A percentile compares a stretch with the other conserved stretches of the same genome.
Conservation (phyloP, 2,329 filamentous ascomycete species). For the Monilinia vaccinii-corymbosi region DNA sequence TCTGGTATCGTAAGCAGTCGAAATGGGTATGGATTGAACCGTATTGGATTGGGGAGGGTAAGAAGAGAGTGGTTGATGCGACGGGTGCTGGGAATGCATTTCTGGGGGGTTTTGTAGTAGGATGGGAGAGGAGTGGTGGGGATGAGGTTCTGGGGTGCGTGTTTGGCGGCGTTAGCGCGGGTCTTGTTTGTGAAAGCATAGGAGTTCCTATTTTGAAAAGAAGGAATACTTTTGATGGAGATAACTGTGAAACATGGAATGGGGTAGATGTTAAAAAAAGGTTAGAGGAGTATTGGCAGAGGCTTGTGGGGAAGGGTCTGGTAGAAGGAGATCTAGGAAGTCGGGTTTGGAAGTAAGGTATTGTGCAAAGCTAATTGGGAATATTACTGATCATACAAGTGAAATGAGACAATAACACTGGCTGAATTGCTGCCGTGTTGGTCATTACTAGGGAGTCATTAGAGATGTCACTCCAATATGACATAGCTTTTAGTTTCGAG, state of each 20-base stretch:
- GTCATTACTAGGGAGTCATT: too few relatives aligned
- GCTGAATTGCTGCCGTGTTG: too few relatives aligned
- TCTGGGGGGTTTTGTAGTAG: neutral
- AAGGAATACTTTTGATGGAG: too few relatives aligned
- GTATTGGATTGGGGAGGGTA: neutral
- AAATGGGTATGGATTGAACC: neutral
- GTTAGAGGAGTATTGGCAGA: neutral
- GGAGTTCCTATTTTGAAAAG: neutral
- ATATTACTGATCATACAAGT: too few relatives aligned
- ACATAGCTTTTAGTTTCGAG: too few relatives aligned
- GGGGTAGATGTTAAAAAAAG: neutral
- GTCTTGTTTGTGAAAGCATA: neutral
- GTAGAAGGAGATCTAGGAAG: neutral
- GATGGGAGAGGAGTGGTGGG: neutral
- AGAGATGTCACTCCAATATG: too few relatives aligned
- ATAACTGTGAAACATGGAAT: neutral
- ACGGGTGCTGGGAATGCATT: conserved; percentile 2
- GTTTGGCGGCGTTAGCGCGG: neutral
- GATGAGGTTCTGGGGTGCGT: neutral
- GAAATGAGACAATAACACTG: too few relatives aligned
- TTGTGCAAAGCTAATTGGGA: too few relatives aligned
- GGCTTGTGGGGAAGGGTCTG: neutral
- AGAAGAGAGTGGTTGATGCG: neutral
- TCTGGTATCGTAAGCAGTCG: neutral
- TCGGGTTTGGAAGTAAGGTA: neutral